Conservation (phyloP, 805 yeast genomes). For the Candida jianshihensis region DNA sequence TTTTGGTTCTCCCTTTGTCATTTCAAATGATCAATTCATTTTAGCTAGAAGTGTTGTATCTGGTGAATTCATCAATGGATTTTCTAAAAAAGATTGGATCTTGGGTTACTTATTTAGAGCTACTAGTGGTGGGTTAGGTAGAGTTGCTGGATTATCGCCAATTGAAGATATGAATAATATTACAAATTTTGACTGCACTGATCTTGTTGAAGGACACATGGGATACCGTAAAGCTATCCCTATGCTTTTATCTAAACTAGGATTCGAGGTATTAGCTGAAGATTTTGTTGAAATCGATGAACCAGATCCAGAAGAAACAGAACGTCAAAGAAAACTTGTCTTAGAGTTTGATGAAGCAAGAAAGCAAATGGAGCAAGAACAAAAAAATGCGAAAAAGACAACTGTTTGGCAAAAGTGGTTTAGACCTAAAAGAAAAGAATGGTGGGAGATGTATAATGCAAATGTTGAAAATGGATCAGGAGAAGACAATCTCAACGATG, state of each 20-base stretch:
- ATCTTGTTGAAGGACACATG: slow-evolving; percentile 90
- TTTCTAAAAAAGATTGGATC: slow-evolving; percentile 91
- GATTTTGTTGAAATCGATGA: slow-evolving; percentile 95
- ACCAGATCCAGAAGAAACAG: slow-evolving; percentile 83
- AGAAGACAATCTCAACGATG: not conserved
- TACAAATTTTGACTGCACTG: slow-evolving; percentile 86
- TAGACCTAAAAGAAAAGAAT: slow-evolving; percentile 46
- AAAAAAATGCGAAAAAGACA: slow-evolving; percentile 29
- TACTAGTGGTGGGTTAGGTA: slow-evolving; percentile 85
- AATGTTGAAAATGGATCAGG: too few species aligned
- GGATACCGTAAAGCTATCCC: slow-evolving; percentile 96
- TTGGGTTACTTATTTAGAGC: slow-evolving; percentile 92
- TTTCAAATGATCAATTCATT: slow-evolving; percentile 68
- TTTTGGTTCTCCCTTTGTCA: slow-evolving; percentile 85
- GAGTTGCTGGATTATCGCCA: slow-evolving; percentile 87
- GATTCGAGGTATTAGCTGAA: slow-evolving; percentile 79
- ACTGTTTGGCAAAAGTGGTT: slow-evolving; percentile 38
- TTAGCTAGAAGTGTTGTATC: slow-evolving; percentile 80
- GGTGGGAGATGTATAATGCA: slow-evolving; percentile 37
- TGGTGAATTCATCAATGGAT: slow-evolving; percentile 87
- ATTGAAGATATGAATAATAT: slow-evolving; percentile 57
- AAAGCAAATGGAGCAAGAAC: slow-evolving; percentile 45
- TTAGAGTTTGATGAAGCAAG: slow-evolving; percentile 84
- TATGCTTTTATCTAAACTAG: slow-evolving; percentile 55
- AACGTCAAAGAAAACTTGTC: slow-evolving; percentile 75